Percentiles rank a stretch among this genome's conserved stretches.
Evolutionary conservation across 352 stramenopile species (phyloP).

Genomic region (Phytophthora tubulina): DNA sequence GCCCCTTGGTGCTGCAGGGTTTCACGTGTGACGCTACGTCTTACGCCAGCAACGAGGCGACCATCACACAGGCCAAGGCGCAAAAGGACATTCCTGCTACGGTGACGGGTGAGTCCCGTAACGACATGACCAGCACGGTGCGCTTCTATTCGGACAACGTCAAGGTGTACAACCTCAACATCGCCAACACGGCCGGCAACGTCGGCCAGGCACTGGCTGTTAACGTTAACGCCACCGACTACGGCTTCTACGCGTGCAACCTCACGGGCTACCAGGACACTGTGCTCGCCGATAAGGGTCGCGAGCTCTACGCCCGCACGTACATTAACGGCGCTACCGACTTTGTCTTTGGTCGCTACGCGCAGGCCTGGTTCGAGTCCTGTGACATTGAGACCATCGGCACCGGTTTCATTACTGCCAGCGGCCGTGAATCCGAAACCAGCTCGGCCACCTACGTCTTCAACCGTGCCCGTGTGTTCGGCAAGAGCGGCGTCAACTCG

Average conservation of each 20-base stretch:
- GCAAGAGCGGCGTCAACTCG: conserved; percentile 23
- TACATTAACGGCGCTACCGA: conserved; percentile 39
- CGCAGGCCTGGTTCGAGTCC: conserved; percentile 36
- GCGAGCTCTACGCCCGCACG: conserved; percentile 34
- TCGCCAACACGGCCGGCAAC: conserved; percentile 37
- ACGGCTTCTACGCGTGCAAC: conserved; percentile 42
- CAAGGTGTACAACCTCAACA: conserved; percentile 47
- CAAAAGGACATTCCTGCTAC: conserved; percentile 40
- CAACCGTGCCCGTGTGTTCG: conserved; percentile 37
- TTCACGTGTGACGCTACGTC: conserved; percentile 35
- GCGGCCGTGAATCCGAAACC: conserved; percentile 23
- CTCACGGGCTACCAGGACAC: conserved; percentile 38
- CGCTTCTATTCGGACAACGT: conserved; percentile 39
- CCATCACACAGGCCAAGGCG: conserved; percentile 38
- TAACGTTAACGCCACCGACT: conserved; percentile 38
- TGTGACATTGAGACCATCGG: conserved; percentile 41
- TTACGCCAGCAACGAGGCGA: conserved; percentile 34
- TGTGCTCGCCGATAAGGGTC: conserved; percentile 29
- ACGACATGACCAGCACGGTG: conserved; percentile 41
- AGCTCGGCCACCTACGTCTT: conserved; percentile 34
- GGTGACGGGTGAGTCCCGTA: conserved; percentile 22
- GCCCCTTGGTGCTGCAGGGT: conserved; percentile 33
- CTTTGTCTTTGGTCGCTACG: conserved; percentile 36
- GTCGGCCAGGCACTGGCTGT: conserved; percentile 35
- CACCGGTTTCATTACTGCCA: conserved; percentile 38